These are phyloP conservation scores for Plasmodium vinckei DNA, from an alignment of 169 alveolate species.

Conservation along the genomic window DNA sequence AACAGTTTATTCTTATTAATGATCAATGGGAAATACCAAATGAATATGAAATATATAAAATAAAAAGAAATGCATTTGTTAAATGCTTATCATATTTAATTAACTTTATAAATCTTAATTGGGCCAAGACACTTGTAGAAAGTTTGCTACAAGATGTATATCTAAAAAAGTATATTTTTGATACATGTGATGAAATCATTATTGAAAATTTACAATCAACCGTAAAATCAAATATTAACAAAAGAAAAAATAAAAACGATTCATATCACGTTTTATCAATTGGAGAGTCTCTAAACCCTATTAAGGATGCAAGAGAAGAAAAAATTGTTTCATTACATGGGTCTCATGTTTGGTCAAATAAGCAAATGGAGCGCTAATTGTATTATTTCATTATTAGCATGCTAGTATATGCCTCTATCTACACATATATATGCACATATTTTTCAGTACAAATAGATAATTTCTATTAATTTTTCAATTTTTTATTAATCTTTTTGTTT, in stretches of 20 bases:
- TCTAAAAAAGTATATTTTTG: constrained; percentile 75
- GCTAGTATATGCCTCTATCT: constrained; percentile 6
- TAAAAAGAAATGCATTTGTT: constrained; percentile 79
- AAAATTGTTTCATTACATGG: constrained; percentile 83
- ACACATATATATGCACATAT: neutral
- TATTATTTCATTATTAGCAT: neutral
- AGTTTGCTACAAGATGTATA: constrained; percentile 81
- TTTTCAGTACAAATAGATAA: neutral
- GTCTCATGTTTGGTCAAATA: constrained; percentile 85
- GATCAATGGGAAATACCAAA: constrained; percentile 75
- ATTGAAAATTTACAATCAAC: constrained; percentile 67
- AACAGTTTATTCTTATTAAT: constrained; percentile 13
- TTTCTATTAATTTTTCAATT: neutral
- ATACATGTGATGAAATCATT: constrained; percentile 54
- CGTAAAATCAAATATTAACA: constrained; percentile 34
- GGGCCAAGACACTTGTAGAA: constrained; percentile 83
- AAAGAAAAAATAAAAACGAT: constrained; percentile 24
- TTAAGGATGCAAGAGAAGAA: constrained; percentile 84
- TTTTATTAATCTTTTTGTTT: too few relatives aligned
- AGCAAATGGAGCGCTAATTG: constrained; percentile 78
- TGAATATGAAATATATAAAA: constrained; percentile 65
- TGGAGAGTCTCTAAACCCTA: constrained; percentile 74
- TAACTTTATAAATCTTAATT: constrained; percentile 76
- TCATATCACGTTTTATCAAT: constrained; percentile 56
- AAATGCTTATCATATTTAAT: constrained; percentile 78